Conservation (phyloP, 2,329 filamentous ascomycete genomes). For the Ramularia collo-cygni region DNA sequence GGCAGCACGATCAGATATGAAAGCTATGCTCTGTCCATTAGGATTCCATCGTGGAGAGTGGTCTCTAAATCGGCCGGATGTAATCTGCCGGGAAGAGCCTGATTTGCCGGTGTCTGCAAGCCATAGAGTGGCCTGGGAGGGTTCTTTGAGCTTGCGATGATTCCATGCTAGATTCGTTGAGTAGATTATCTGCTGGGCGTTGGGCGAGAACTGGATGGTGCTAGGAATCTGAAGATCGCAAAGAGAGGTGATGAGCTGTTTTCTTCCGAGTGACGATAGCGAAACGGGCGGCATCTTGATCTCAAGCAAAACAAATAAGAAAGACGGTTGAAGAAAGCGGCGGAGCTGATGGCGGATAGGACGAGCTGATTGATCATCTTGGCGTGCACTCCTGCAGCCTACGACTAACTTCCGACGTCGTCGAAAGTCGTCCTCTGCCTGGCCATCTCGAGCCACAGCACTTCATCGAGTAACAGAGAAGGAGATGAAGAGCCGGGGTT, state of each 20-base stretch:
- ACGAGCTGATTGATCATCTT: too few relatives aligned
- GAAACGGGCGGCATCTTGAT: too few relatives aligned
- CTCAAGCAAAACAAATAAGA: too few relatives aligned
- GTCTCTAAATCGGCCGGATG: constrained; percentile 24
- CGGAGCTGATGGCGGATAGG: too few relatives aligned
- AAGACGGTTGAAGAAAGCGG: too few relatives aligned
- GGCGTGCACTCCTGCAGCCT: too few relatives aligned
- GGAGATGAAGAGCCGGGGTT: too few relatives aligned
- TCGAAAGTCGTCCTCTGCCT: too few relatives aligned
- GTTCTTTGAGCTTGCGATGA: constrained; percentile 18
- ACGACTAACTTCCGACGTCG: too few relatives aligned
- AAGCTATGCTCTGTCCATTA: constrained; percentile 26
- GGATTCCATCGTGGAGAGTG: constrained; percentile 23
- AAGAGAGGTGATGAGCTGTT: constrained; percentile 11
- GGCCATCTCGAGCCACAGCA: too few relatives aligned
- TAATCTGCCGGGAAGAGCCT: constrained; percentile 24
- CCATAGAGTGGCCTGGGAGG: constrained; percentile 22
- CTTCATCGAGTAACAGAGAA: too few relatives aligned
- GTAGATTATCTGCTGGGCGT: constrained; percentile 21
- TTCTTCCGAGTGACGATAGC: not conserved
- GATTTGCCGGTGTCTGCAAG: constrained; percentile 21
- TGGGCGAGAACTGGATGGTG: constrained; percentile 19
- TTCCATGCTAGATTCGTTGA: constrained; percentile 13
- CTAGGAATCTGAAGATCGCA: constrained; percentile 24
- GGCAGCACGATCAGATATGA: constrained; percentile 31